phyloP scores from a whole-genome alignment of 1,284 basidiomycete genomes.

The Cutaneotrichosporon arboriforme region DNA sequence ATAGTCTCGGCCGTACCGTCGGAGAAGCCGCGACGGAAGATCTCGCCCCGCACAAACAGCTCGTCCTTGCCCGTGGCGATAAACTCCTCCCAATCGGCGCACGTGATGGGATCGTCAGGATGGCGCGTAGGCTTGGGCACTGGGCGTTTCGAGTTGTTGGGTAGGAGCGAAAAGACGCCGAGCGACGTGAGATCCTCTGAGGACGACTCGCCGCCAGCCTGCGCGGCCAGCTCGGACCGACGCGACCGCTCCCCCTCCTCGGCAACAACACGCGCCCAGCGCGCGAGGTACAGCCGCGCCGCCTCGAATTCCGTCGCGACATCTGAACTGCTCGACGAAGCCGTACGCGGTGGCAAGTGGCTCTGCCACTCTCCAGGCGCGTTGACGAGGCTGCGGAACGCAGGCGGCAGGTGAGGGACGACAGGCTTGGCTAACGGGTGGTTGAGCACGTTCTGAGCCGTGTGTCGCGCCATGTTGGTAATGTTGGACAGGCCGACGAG shows the following conservation, averaged over 20 bases:
- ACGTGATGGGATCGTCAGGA: conserved; percentile 42
- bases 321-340: conserved; percentile 56
- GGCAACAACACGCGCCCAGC: conserved; percentile 89
- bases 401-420: conserved; percentile 85
- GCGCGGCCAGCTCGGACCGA: conserved; percentile 57
- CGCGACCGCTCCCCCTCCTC: conserved; percentile 88
- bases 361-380: conserved; percentile 61
- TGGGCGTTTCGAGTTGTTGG: conserved; percentile 32
- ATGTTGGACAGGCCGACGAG: conserved; percentile 83
- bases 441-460: conserved; percentile 84
- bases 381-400: conserved; percentile 77
- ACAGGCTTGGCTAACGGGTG: conserved; percentile 92
- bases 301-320: conserved; percentile 75
- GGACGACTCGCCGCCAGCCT: conserved; percentile 20
- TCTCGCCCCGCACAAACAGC: conserved; percentile 37
- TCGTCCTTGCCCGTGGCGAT: conserved; percentile 40
- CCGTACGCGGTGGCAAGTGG: conserved; percentile 48
- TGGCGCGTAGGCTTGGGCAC: conserved; percentile 41
- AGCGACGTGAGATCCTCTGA: conserved; percentile 62
- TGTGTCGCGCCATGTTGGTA: conserved; percentile 78
- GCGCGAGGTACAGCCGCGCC: conserved; percentile 89
- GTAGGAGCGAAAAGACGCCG: conserved; percentile 79
- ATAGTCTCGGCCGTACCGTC: conserved; percentile 64
- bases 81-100: conserved; percentile 37
- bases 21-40: conserved; percentile 57